Base-by-base conservation (phyloP, 768 basidiomycete species). In the Leccinum barrowsii region DNA sequence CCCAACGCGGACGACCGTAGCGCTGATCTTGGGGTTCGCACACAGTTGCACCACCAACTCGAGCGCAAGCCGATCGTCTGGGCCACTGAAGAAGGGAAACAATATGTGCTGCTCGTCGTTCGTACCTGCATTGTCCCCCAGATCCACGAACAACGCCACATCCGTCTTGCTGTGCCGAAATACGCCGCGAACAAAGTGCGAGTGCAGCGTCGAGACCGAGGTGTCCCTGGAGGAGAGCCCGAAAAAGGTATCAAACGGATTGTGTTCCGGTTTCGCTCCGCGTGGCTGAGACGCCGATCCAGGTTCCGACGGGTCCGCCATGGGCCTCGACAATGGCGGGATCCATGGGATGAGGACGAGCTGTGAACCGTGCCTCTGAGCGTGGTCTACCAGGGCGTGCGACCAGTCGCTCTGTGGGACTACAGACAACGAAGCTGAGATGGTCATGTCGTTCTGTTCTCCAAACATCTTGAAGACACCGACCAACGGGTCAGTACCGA, bases 31-130 rank as follows among this genome's bases (percentile, higher is more conserved):
- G 0, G 81, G 70, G 60, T 88, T 86, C 32, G 73, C 72, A 56
- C 94, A 90, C 28, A 90, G 67, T 70, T 98, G 95, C 34, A 91
- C 83, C 4, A 92, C 83, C 65, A 98, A 85, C 30, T 81, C 75
- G 26, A 98, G 75, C 0, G 92, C 92, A 21, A 93, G 78, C 1
- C 97, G 85, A 70, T 98, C 96, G 69, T 99, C 96, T 0, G 92
- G 86, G 0, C 96, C 96, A 37, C 96, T 96, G 69, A 93, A 90
- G 83, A 96, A 98, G 0, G 95, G 91, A 44, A 94, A 68, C 70
- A 95, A 85, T 28, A 98, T 67, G 62, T 91, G 90, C 59, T 87
- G 78, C 3, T 51, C 52, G 12, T 70, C 70, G 7, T 59, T 70
- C 8, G 70, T 63, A 4, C 72, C 68, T 5, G 62, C 51, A 17